Evolutionary conservation across 768 basidiomycete genomes (phyloP).

Genomic region (Sistotremastrum niveocremeum): DNA sequence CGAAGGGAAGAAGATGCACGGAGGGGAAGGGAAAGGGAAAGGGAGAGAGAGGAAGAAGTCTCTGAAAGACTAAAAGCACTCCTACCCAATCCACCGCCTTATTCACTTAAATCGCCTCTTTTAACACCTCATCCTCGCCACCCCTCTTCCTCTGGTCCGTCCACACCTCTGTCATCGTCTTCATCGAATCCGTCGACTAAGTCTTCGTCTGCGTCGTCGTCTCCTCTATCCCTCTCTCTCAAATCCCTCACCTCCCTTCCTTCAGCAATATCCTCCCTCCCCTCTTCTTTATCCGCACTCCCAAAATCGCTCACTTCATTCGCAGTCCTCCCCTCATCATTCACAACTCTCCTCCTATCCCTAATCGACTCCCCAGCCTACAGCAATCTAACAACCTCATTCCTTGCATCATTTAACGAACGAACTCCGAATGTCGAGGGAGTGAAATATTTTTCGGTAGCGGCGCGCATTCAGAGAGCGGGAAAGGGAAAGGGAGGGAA

Average conservation of each 20-base stretch:
- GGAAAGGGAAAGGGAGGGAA: constrained; percentile 18
- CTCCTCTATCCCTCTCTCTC: not conserved
- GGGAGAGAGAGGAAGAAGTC: too few relatives aligned
- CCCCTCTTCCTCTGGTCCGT: too few relatives aligned
- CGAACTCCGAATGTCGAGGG: constrained; percentile 60
- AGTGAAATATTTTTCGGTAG: constrained; percentile 88
- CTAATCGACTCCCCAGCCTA: constrained; percentile 95
- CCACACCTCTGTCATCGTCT: too few relatives aligned
- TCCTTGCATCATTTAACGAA: constrained; percentile 76
- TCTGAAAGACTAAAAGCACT: not conserved
- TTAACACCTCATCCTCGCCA: too few relatives aligned
- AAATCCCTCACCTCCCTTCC: constrained; percentile 5
- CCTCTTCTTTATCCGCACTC: constrained; percentile 8
- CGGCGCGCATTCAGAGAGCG: constrained; percentile 44
- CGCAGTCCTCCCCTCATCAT: constrained; percentile 52
- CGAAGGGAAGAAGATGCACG: too few relatives aligned
- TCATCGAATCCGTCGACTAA: too few relatives aligned
- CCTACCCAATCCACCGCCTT: constrained; percentile 16
- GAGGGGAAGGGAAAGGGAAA: too few relatives aligned
- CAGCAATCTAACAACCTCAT: constrained; percentile 78
- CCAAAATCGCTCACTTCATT: constrained; percentile 22
- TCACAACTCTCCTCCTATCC: constrained; percentile 77
- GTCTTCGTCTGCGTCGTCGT: too few relatives aligned
- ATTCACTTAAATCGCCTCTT: constrained; percentile 29
- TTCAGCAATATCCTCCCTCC: constrained; percentile 1